A percentile compares a stretch with the other conserved stretches of the same genome.
Conservation (phyloP, 2,329 filamentous ascomycete genomes). For the Pestalotiopsis fici region DNA sequence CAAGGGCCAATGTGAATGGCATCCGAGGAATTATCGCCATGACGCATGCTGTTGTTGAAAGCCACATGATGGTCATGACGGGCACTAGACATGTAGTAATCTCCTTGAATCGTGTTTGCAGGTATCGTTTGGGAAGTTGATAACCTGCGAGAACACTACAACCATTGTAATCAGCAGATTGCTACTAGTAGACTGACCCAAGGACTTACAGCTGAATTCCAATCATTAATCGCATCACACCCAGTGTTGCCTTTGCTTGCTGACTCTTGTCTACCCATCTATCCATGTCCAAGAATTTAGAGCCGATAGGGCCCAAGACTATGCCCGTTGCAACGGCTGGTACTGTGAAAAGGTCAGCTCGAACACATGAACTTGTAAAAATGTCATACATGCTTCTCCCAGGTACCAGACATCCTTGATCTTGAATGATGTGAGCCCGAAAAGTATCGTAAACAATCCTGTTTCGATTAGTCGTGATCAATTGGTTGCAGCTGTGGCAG, state of each 20-base stretch:
- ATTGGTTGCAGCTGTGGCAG: not conserved
- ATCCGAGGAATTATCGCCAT: conserved; percentile 55
- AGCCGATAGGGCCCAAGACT: conserved; percentile 53
- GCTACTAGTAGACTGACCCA: not conserved
- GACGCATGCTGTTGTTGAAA: conserved; percentile 57
- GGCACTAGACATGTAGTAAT: conserved; percentile 57
- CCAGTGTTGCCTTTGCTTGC: conserved; percentile 44
- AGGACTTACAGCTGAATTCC: conserved; percentile 53
- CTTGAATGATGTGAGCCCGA: conserved; percentile 52
- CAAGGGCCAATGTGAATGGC: conserved; percentile 52
- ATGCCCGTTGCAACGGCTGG: conserved; percentile 57
- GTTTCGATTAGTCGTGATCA: not conserved
- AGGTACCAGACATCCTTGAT: conserved; percentile 55
- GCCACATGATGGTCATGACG: conserved; percentile 64
- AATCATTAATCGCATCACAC: conserved; percentile 60
- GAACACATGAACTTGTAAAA: not conserved
- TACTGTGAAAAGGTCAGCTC: conserved; percentile 35
- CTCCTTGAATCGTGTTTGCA: conserved; percentile 48
- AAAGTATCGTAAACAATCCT: conserved; percentile 49
- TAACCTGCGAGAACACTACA: conserved; percentile 56
- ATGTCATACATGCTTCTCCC: conserved; percentile 50
- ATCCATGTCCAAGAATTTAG: conserved; percentile 50
- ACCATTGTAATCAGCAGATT: not conserved
- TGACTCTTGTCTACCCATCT: conserved; percentile 37
- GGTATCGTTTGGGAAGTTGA: conserved; percentile 60